Evolutionary conservation across 495 filamentous ascomycete genomes (phyloP), one percentile per base, ranked within the genome.

Genomic region (Podospora anserina): DNA sequence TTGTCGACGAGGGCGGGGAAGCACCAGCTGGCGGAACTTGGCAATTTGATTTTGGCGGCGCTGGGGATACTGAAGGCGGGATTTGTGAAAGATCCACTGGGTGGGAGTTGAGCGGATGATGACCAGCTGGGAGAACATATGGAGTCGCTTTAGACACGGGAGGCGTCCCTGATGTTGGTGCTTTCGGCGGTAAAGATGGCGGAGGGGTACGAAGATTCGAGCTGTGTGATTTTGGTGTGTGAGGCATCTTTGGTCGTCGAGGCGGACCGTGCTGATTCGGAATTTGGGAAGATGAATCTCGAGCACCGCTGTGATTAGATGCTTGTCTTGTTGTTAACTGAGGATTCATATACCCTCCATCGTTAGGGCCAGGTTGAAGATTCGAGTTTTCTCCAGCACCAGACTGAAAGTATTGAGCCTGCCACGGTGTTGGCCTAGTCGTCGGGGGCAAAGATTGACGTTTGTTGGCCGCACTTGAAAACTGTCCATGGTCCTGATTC

Each of bases 91-190:
- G 1, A 23, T 59, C 15, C 20, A 64, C 68, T 20, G 58, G 68
- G 6, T 66, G 60, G 26, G 60, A 66, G 9, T 4, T 61, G 59
- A 66, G 64, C 20, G 68, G 60, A 54, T 66, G 64, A 5, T 66
- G 64, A 16, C 60, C 68, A 15, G 59, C 15, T 11, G 53, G 68
- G 30, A 69, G 4, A 2, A 28, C 13, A 20, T 69, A 64, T 2
- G 39, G 39, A 23, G 23, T 23, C 39, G 2, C 39, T 2, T 49
- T 11, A 13, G 39, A 49, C 9, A 6, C 2, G 5, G 7, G 9
- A 16, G 39, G 39, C 1, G 39, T 3, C 39, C 39, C 39, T 11
- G 39, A 11, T 16, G 11, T 13, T 13, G 39, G 39, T 11, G 9
- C 13, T 11, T 11, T 11, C 15, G 39, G n/a, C 4, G 27, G 23